Evolutionary conservation across 176 grass and related monocot genomes (phyloP), one percentile per base, ranked within the genome.

Genomic region (Melocanna baccifera): DNA sequence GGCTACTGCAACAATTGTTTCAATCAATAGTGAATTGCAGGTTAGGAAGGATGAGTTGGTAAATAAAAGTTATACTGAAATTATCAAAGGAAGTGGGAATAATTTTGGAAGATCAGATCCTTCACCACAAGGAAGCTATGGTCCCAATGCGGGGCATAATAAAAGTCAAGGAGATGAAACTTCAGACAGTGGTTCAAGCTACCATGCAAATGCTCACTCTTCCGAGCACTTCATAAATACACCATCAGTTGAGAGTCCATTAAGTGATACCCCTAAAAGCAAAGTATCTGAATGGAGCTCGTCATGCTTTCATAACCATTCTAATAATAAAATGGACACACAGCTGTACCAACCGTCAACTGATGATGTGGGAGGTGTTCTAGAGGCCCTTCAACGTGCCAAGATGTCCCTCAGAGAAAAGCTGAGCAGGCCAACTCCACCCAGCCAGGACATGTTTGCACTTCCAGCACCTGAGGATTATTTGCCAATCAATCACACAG

Each of bases 351-450:
- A 87, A 82, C 52, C 61, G 32, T 51, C 88, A 86, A 76, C 47
- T 14, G 78, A 85, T 77, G 88, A 69, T 28, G 83, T 96, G 40
- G 91, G 79, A 81, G 89, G 83, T 83, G 91, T 99, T 83, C 75
- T 99, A 76, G 96, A 94, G 77, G 80, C 93, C 47, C 88, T 99
- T 83, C 84, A 75, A 74, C 91, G 45, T 68, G 96, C 96, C 62
- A 99, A 94, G 81, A 84, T 94, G 67, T 91, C 91, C 18, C 80
- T 99, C 43, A 85, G 84, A 77, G 85, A 92, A 83, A 91, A 94
- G 32, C 78, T 99, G 29, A 65, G 75, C 62, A 88, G 23, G 26
- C 48, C 58, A 73, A 85, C 34, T 78, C 81, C 62, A 47, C 26
- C 79, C 20, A 83, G 59, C 42, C 85, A 90, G 39, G 67, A 85